Percentiles rank a stretch among this genome's conserved stretches.
Evolutionary conservation across 768 basidiomycete genomes (phyloP).

Genomic region (Holtermannia corniformis): DNA sequence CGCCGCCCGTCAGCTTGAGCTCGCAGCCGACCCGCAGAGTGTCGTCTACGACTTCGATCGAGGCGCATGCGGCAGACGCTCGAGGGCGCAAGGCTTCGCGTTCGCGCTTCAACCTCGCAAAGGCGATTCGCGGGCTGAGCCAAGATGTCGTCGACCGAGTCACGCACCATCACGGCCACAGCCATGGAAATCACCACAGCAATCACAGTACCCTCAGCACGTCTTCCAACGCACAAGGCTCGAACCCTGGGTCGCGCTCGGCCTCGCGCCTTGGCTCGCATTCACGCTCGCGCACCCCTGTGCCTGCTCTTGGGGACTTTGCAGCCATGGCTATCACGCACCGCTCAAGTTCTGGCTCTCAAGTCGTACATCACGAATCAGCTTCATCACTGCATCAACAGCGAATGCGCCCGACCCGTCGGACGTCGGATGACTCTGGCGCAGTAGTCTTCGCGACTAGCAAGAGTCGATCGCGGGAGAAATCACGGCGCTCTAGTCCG

Average conservation of each 20-base stretch:
- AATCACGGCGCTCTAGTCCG: conserved; percentile 14
- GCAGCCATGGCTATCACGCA: background rate
- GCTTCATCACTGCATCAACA: background rate
- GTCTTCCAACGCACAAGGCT: too few relatives aligned
- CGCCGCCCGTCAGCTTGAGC: too few relatives aligned
- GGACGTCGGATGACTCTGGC: background rate
- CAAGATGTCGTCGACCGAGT: conserved; percentile 35
- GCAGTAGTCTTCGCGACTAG: background rate
- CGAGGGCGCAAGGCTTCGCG: background rate
- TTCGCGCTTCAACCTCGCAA: conserved; percentile 6
- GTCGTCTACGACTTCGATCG: conserved; percentile 4
- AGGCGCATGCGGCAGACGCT: conserved; percentile 5
- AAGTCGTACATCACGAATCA: background rate
- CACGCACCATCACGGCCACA: background rate
- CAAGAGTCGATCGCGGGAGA: conserved; percentile 4
- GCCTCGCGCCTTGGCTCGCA: background rate
- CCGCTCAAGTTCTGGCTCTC: background rate
- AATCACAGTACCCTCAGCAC: too few relatives aligned
- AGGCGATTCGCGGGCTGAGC: conserved; percentile 29
- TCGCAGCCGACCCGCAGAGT: background rate
- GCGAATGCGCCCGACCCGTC: background rate
- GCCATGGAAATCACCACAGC: too few relatives aligned
- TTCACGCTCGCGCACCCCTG: background rate
- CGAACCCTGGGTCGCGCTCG: background rate
- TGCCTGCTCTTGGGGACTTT: background rate